Evolutionary conservation across 2,329 filamentous ascomycete genomes (phyloP).

Genomic region (Akanthomyces dipterigenus): DNA sequence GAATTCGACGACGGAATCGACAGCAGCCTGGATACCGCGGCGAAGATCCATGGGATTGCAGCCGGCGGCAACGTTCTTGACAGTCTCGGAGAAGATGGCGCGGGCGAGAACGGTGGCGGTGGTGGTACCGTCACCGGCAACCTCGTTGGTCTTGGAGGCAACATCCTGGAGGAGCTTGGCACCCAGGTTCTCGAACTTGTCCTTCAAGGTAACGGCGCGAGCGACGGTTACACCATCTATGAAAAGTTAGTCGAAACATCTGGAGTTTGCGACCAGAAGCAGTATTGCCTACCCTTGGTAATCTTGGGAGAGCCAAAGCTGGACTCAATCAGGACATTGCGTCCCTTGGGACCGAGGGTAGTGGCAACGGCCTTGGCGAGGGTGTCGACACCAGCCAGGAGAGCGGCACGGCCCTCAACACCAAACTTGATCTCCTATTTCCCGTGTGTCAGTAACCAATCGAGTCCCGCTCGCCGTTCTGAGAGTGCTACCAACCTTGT

Average conservation of each 20-base stretch:
- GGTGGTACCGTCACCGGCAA: slow-evolving; percentile 96
- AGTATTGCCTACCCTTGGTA: slow-evolving; percentile 72
- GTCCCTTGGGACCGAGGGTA: slow-evolving; percentile 94
- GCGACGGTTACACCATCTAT: slow-evolving; percentile 83
- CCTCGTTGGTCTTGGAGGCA: slow-evolving; percentile 98
- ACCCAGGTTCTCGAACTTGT: slow-evolving; percentile 99
- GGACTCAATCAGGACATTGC: slow-evolving; percentile 97
- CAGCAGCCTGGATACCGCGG: slow-evolving; percentile 92
- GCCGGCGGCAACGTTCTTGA: slow-evolving; percentile 98
- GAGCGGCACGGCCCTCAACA: slow-evolving; percentile 82
- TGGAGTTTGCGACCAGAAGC: neutral
- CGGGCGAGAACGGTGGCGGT: slow-evolving; percentile 95
- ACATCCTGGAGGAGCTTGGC: slow-evolving; percentile 96
- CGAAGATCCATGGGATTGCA: slow-evolving; percentile 99
- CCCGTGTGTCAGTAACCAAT: slow-evolving; percentile 12
- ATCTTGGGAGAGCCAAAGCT: slow-evolving; percentile 99
- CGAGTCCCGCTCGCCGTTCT: neutral
- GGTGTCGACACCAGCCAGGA: slow-evolving; percentile 92
- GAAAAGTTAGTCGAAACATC: neutral
- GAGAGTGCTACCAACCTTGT: slow-evolving; percentile 64
- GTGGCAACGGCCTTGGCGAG: slow-evolving; percentile 93
- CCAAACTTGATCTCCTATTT: slow-evolving; percentile 92
- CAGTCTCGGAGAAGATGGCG: slow-evolving; percentile 98
- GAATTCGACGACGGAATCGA: slow-evolving; percentile 90
- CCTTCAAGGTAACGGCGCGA: slow-evolving; percentile 85